A percentile compares a stretch with the other conserved stretches of the same genome.
These are phyloP conservation scores for Rhododendron griersonianum DNA, from an alignment of 148 eudicot species.

Conservation along the genomic window DNA sequence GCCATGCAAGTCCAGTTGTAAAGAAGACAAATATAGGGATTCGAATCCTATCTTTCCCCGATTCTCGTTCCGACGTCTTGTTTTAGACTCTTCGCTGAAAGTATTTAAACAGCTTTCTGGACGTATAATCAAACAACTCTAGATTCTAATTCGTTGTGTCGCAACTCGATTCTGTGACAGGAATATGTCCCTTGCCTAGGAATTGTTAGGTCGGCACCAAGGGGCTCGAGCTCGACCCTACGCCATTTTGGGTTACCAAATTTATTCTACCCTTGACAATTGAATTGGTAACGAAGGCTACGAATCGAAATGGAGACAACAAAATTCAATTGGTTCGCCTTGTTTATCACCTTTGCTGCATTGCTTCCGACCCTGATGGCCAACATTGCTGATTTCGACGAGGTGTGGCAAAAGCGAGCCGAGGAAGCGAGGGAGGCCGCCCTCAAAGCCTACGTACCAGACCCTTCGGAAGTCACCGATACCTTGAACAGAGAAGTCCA, in stretches of 20 bases:
- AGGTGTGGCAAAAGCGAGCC: constrained; percentile 33
- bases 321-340: neutral
- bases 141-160: neutral
- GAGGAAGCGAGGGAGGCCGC: constrained; percentile 34
- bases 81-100: neutral
- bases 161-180: neutral
- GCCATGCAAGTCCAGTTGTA: neutral
- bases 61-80: neutral
- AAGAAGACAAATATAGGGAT: neutral
- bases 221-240: neutral
- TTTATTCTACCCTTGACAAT: neutral
- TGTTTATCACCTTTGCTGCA: constrained; percentile 13
- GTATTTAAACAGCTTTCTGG: neutral
- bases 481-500: constrained; percentile 49
- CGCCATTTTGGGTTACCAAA: neutral
- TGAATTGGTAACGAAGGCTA: neutral
- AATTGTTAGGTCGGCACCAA: neutral
- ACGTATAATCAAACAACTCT: neutral
- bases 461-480: constrained; percentile 40
- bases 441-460: constrained; percentile 24
- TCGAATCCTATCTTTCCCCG: neutral
- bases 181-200: neutral
- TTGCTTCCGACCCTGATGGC: constrained; percentile 16
- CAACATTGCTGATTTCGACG: constrained; percentile 19
- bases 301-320: neutral